A percentile compares a stretch with the other conserved stretches of the same genome.
phyloP scores from a whole-genome alignment of 768 basidiomycete species.

The Boletus rubescentipes region DNA sequence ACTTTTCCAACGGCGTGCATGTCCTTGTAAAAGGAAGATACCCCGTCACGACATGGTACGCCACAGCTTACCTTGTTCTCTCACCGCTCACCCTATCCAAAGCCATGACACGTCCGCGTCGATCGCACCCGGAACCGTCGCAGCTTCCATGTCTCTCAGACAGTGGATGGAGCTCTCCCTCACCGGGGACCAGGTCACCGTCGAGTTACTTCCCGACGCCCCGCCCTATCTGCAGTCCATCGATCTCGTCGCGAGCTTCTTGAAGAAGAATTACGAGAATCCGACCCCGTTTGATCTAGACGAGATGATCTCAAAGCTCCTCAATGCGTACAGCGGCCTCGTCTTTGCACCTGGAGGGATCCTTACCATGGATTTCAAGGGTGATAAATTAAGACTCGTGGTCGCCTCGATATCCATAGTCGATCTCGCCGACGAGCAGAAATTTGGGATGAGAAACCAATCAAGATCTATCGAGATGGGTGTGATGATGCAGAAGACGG shows the following conservation, averaged over 20 bases:
- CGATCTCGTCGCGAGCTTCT: conserved; percentile 77
- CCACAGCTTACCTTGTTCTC: background rate
- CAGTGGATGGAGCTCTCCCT: conserved; percentile 89
- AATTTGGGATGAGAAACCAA: conserved; percentile 38
- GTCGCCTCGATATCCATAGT: conserved; percentile 60
- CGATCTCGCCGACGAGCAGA: conserved; percentile 64
- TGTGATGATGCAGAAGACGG: conserved; percentile 88
- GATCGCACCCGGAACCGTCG: conserved; percentile 66
- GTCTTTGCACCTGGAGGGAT: conserved; percentile 68
- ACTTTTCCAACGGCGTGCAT: conserved; percentile 73
- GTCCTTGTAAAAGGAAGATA: conserved; percentile 72
- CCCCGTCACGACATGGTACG: conserved; percentile 73
- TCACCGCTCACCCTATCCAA: conserved; percentile 27
- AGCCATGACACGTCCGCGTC: conserved; percentile 81
- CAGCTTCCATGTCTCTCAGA: conserved; percentile 75
- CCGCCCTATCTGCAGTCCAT: conserved; percentile 72
- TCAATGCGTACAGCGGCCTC: conserved; percentile 71
- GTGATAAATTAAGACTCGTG: conserved; percentile 72
- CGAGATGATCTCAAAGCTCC: conserved; percentile 74
- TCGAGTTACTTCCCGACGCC: conserved; percentile 57
- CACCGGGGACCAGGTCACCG: conserved; percentile 69
- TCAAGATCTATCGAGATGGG: conserved; percentile 49
- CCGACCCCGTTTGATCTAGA: conserved; percentile 81
- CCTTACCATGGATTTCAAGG: conserved; percentile 85
- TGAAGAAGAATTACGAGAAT: conserved; percentile 51